These are phyloP conservation scores for Linum tenue DNA, from an alignment of 345 rosid genomes.

Conservation along the genomic window DNA sequence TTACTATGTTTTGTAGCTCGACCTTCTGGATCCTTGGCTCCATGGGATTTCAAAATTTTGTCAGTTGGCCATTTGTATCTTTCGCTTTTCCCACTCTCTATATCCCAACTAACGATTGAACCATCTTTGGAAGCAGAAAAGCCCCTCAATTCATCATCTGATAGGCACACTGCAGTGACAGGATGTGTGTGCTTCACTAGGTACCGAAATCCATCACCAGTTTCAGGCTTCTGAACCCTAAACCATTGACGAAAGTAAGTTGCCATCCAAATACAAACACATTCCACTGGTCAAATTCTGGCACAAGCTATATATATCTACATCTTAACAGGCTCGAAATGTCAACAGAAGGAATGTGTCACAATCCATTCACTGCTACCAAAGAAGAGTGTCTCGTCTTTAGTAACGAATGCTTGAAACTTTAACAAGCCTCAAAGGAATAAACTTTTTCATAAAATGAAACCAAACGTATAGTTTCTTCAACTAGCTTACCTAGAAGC, in stretches of 20 bases:
- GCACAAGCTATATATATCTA: background rate
- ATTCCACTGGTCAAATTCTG: background rate
- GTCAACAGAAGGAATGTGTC: background rate
- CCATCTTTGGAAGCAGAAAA: slow-evolving; percentile 95
- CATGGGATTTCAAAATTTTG: slow-evolving; percentile 56
- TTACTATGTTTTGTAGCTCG: slow-evolving; percentile 58
- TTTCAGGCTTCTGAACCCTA: slow-evolving; percentile 69
- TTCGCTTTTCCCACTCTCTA: slow-evolving; percentile 52
- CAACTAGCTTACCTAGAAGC: slow-evolving; percentile 56
- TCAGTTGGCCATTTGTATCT: slow-evolving; percentile 74
- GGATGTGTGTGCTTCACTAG: slow-evolving; percentile 65
- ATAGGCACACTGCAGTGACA: slow-evolving; percentile 72
- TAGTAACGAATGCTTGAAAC: too few relatives aligned
- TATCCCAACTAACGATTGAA: slow-evolving; percentile 76
- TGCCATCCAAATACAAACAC: background rate
- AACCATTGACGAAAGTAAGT: slow-evolving; percentile 12
- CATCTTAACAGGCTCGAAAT: background rate
- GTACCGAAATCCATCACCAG: slow-evolving; percentile 36
- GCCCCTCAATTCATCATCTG: slow-evolving; percentile 79
- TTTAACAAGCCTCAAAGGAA: background rate
- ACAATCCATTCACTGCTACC: background rate
- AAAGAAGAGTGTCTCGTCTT: too few relatives aligned
- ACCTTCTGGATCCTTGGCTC: slow-evolving; percentile 68
- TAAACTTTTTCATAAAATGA: too few relatives aligned
- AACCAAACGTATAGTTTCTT: too few relatives aligned